Percentiles rank a stretch among this genome's conserved stretches.
Evolutionary conservation across 768 basidiomycete species (phyloP).

Genomic region (Sistotremastrum niveocremeum): DNA sequence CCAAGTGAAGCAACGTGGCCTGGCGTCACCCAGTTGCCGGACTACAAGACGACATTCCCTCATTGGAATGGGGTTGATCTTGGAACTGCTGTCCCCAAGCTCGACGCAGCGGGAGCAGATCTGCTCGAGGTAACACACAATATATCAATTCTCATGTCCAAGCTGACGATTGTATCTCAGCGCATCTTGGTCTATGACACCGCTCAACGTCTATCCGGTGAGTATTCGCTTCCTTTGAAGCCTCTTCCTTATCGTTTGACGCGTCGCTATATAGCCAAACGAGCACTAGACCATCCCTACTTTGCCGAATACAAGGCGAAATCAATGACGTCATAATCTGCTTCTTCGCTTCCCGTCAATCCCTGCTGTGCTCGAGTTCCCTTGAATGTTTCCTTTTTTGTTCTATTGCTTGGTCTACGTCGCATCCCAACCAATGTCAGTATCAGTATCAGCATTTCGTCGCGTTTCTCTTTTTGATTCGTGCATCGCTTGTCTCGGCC

Average conservation of each 20-base stretch:
- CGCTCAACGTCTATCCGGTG: conserved; percentile 84
- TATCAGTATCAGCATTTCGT: too few relatives aligned
- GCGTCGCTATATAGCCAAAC: conserved; percentile 32
- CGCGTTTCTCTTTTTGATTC: too few relatives aligned
- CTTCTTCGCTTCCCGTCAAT: too few relatives aligned
- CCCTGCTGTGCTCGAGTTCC: too few relatives aligned
- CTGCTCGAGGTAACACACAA: conserved; percentile 44
- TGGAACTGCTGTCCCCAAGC: conserved; percentile 42
- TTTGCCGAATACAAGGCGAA: conserved; percentile 33
- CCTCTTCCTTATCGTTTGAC: conserved; percentile 1
- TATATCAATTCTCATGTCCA: neutral
- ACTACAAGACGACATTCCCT: conserved; percentile 95
- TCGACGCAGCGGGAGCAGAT: conserved; percentile 74
- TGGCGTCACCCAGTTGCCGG: conserved; percentile 73
- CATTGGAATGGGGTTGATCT: conserved; percentile 82
- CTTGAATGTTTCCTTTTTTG: too few relatives aligned
- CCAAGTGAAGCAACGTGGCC: conserved; percentile 89
- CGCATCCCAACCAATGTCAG: too few relatives aligned
- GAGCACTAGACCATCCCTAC: conserved; percentile 37
- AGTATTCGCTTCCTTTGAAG: conserved; percentile 11
- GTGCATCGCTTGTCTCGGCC: too few relatives aligned
- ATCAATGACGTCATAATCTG: conserved; percentile 1
- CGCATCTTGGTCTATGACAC: conserved; percentile 76
- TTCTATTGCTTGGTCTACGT: too few relatives aligned
- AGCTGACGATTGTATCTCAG: conserved; percentile 18